Base-by-base conservation (phyloP, 1,139 yeast species). In the Pichia sp. region DNA sequence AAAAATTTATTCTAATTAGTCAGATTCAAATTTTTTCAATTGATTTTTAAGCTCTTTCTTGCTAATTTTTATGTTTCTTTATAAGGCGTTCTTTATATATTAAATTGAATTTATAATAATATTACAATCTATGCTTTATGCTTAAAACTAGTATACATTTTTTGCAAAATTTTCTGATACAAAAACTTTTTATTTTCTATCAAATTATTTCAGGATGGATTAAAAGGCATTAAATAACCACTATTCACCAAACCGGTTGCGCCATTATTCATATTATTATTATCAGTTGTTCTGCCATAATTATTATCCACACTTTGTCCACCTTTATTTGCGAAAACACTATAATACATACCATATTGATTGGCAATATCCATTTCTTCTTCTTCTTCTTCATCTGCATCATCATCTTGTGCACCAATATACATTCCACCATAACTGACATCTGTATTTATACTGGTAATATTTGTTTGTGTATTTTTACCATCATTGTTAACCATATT, bases 1-100 rank as follows among this genome's bases (percentile, higher is more conserved):
- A 78, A 92, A 59, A 76, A 70, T 58, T 76, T 57, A 9, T 48
- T 32, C 28, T 45, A 34, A 39, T 50, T 26, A 18, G 18, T 18
- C 18, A 18, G 18, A 18, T 18, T 18, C 18, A 18, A 18, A 18
- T 18, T 18, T 18, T 18, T 18, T 18, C 18, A 18, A 18, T 18
- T 18, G 18, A 18, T 18, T 18, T 18, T 18, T 18, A 18, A 18
- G 18, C 18, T 18, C 18, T 18, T 18, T 18, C 18, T 18, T 35
- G 26, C 37, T 25, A 9, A 7, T 2, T 35, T n/a, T 25, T 25
- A 7, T 10, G n/a, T 27, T 36, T 36, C 30, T 4, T 26, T 36
- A 2, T 26, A n/a, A 6, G 18, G 7, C 29, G 30, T 26, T 8
- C 5, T 36, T 26, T 27, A 5, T 26, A 36, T 36, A 26, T 7